phyloP scores from a whole-genome alignment of 1,139 yeast species.

The Keqinozyma sinolaborantium region DNA sequence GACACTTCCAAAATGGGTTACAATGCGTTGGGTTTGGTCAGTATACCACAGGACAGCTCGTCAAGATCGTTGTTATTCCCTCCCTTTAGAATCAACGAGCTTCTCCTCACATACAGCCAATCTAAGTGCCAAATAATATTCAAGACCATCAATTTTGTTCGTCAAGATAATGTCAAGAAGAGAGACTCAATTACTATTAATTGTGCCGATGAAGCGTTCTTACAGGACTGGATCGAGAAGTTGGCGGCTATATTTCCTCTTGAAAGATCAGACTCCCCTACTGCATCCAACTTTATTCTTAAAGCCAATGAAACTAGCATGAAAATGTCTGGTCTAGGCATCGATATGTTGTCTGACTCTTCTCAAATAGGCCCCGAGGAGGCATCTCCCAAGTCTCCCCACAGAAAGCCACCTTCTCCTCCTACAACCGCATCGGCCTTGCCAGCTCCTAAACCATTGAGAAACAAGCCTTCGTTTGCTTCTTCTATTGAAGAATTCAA shows the following conservation, averaged over 20 bases:
- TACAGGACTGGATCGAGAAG: conserved; percentile 25
- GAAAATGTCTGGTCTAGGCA: conserved; percentile 33
- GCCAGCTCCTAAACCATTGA: background rate
- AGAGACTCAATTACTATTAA: conserved; percentile 10
- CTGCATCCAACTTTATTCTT: conserved; percentile 19
- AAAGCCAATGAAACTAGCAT: conserved; percentile 13
- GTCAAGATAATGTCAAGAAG: conserved; percentile 2
- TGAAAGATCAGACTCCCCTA: conserved; percentile 22
- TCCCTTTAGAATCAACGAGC: conserved; percentile 30
- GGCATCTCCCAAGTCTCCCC: background rate
- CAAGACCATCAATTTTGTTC: conserved; percentile 24
- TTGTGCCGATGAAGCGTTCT: conserved; percentile 16
- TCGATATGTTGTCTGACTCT: conserved; percentile 24
- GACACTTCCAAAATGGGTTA: conserved; percentile 14
- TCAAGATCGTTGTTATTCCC: conserved; percentile 35
- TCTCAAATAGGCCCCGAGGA: conserved; percentile 2
- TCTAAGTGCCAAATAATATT: conserved; percentile 20
- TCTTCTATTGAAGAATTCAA: conserved; percentile 6
- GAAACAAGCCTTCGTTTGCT: conserved; percentile 1
- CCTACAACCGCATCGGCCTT: background rate
- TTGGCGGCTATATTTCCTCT: conserved; percentile 30
- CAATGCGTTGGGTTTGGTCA: conserved; percentile 40
- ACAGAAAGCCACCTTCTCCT: background rate
- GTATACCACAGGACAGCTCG: conserved; percentile 13
- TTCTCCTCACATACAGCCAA: conserved; percentile 12